phyloP scores from a whole-genome alignment of 768 basidiomycete genomes.

The Collybia mongolica region DNA sequence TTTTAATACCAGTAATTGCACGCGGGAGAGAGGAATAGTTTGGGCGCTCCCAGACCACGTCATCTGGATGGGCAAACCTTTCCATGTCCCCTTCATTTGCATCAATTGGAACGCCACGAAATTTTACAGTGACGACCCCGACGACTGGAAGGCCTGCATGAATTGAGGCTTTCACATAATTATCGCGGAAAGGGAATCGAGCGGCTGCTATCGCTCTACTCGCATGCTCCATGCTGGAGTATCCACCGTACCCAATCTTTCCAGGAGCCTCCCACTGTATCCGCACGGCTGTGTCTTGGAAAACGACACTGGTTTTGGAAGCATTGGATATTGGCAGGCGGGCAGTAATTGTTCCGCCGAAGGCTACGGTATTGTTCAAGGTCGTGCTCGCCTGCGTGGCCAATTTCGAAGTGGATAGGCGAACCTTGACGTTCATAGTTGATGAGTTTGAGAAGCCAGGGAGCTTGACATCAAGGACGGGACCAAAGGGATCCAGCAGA shows the following conservation, averaged over 20 bases:
- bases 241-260: conserved; percentile 63
- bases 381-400: conserved; percentile 51
- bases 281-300: conserved; percentile 55
- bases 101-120: conserved; percentile 50
- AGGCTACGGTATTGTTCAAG: conserved; percentile 46
- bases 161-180: conserved; percentile 42
- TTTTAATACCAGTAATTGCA: conserved; percentile 33
- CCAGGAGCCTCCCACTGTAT: conserved; percentile 61
- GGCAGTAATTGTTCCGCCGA: conserved; percentile 38
- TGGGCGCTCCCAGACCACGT: conserved; percentile 50
- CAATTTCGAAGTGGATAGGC: conserved; percentile 45
- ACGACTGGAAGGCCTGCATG: conserved; percentile 61
- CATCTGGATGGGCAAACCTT: conserved; percentile 44
- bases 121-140: conserved; percentile 58
- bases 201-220: conserved; percentile 46
- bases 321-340: conserved; percentile 44
- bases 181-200: conserved; percentile 34
- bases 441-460: conserved; percentile 15
- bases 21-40: conserved; percentile 41
- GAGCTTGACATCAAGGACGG: conserved; percentile 36
- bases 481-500: conserved; percentile 46
- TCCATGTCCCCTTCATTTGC: conserved; percentile 39
- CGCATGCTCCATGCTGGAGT: conserved; percentile 46
- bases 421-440: conserved; percentile 36
- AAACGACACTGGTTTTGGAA: conserved; percentile 28